Evolutionary conservation across 257 asterid species (phyloP).

Genomic region (Ehretia macrophylla): DNA sequence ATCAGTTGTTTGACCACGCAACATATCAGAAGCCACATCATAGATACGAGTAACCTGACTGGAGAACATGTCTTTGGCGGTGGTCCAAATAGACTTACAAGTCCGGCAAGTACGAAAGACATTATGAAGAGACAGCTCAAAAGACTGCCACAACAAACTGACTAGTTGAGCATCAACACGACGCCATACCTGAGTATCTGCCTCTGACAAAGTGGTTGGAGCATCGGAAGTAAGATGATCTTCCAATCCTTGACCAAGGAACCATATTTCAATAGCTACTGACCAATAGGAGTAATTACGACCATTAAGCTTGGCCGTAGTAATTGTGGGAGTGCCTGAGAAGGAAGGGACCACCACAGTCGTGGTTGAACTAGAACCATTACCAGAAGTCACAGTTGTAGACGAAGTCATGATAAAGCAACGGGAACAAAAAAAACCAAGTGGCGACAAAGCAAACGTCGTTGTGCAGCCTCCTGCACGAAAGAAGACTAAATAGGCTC

Average conservation of each 20-base stretch:
- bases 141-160: slow-evolving; percentile 4
- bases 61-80: not conserved
- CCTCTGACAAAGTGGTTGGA: not conserved
- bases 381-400: no score
- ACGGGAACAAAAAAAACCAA: no score
- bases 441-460: no score
- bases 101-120: not conserved
- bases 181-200: not conserved
- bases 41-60: not conserved
- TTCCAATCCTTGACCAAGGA: slow-evolving; percentile 1
- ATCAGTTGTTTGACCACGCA: not conserved
- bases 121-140: not conserved
- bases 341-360: no score
- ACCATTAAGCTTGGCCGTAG: not conserved
- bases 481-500: no score
- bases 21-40: not conserved
- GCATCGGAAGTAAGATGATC: not conserved
- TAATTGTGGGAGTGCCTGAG: not conserved
- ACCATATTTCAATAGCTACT: not conserved
- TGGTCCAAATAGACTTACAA: not conserved
- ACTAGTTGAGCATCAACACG: not conserved
- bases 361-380: no score
- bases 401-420: no score
- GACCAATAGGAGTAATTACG: not conserved
- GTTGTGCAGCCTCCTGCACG: no score